Evolutionary conservation across 139 green algal species (phyloP).

Genomic region (Coelastrella sp.): DNA sequence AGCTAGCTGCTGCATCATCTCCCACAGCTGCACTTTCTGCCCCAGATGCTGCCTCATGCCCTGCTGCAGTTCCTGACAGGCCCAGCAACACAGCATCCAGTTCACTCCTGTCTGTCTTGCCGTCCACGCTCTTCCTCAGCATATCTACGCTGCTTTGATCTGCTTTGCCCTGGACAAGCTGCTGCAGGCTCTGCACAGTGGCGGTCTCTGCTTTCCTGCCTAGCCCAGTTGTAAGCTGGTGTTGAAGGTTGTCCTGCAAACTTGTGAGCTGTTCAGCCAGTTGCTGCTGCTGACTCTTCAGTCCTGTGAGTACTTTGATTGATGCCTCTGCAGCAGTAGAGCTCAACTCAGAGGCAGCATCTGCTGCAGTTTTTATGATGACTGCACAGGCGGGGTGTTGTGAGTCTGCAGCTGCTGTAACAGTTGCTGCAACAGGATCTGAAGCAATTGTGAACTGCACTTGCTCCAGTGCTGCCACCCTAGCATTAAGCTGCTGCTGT

Average conservation of each 20-base stretch:
- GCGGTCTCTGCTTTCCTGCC: constrained; percentile 8
- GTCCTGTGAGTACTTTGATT: neutral
- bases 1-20: neutral
- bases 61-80: neutral
- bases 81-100: constrained; percentile 8
- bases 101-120: constrained; percentile 31
- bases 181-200: neutral
- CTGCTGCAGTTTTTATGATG: neutral
- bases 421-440: neutral
- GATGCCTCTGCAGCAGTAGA: neutral
- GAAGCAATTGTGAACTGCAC: neutral
- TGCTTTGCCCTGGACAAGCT: neutral
- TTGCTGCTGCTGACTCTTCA: neutral
- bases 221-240: neutral
- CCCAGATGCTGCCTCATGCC: neutral
- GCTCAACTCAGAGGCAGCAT: neutral
- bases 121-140: neutral
- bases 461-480: neutral
- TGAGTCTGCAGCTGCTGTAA: neutral
- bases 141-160: neutral
- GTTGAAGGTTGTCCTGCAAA: neutral
- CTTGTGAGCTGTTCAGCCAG: neutral
- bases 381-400: neutral
- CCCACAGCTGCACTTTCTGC: neutral
- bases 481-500: neutral